phyloP scores from a whole-genome alignment of 176 grass and related monocot species.

The Bolboschoenus planiculmis region DNA sequence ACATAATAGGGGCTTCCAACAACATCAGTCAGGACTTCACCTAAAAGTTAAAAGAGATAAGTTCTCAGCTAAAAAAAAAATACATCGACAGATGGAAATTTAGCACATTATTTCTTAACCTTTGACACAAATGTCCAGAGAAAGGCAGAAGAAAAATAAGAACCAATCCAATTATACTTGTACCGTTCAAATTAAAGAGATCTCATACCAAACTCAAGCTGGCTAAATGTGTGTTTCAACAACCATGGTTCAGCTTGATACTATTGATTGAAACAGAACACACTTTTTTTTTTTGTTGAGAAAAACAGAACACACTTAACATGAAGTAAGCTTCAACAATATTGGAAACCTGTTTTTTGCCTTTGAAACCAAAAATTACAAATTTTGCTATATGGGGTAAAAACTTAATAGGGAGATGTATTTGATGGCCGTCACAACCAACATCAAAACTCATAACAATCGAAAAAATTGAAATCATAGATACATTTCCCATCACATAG shows the following conservation, averaged over 20 bases:
- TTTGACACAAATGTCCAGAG: background rate
- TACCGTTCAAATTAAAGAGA: background rate
- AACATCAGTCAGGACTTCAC: slow-evolving; percentile 28
- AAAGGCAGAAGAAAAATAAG: background rate
- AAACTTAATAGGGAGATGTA: background rate
- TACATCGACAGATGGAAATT: background rate
- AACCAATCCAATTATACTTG: background rate
- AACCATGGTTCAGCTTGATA: background rate
- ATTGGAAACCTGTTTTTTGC: background rate
- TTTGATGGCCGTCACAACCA: background rate
- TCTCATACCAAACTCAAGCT: background rate
- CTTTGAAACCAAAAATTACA: background rate
- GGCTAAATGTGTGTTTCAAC: background rate
- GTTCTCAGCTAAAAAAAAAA: background rate
- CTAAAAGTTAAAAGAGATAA: slow-evolving; percentile 14
- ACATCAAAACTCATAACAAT: background rate
- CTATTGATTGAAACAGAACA: background rate
- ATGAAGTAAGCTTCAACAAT: background rate
- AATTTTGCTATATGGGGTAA: background rate
- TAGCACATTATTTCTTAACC: slow-evolving; percentile 1
- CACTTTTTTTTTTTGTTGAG: too few species aligned
- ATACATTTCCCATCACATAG: background rate
- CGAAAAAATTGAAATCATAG: background rate
- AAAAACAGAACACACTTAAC: background rate
- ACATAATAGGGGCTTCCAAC: slow-evolving; percentile 35